A percentile compares a stretch with the other conserved stretches of the same genome.
phyloP scores from a whole-genome alignment of 352 stramenopile genomes.

The Peronospora farinosa region DNA sequence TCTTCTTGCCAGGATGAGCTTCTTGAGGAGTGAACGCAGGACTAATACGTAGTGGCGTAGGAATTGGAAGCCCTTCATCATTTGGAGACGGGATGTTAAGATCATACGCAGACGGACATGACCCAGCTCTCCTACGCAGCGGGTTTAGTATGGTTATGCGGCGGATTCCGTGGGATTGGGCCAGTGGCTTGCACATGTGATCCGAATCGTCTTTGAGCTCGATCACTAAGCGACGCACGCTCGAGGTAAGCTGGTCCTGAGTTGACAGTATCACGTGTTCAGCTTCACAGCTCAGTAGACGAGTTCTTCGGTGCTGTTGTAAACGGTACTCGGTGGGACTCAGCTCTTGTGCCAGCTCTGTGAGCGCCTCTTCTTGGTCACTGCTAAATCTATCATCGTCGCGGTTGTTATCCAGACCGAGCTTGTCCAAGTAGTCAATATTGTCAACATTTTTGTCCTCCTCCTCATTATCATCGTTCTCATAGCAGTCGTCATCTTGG shows the following conservation, averaged over 20 bases:
- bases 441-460: constrained; percentile 11
- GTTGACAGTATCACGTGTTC: constrained; percentile 32
- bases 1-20: constrained; percentile 17
- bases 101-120: constrained; percentile 46
- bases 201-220: constrained; percentile 67
- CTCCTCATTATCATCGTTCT: constrained; percentile 7
- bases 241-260: constrained; percentile 63
- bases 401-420: constrained; percentile 15
- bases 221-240: constrained; percentile 70
- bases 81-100: constrained; percentile 12
- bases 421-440: constrained; percentile 11
- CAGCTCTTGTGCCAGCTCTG: constrained; percentile 15
- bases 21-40: constrained; percentile 12
- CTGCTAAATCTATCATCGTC: constrained; percentile 6
- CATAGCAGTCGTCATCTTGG: constrained; percentile 31
- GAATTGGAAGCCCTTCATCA: constrained; percentile 8
- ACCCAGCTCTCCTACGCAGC: constrained; percentile 52
- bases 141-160: constrained; percentile 10
- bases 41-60: constrained; percentile 9
- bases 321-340: constrained; percentile 16
- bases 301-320: constrained; percentile 16
- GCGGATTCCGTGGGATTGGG: constrained; percentile 22
- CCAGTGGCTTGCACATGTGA: constrained; percentile 16
- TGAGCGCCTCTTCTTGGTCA: constrained; percentile 12
- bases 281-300: constrained; percentile 23